Conservation (phyloP, 768 basidiomycete species). For the Mycena alexandri region DNA sequence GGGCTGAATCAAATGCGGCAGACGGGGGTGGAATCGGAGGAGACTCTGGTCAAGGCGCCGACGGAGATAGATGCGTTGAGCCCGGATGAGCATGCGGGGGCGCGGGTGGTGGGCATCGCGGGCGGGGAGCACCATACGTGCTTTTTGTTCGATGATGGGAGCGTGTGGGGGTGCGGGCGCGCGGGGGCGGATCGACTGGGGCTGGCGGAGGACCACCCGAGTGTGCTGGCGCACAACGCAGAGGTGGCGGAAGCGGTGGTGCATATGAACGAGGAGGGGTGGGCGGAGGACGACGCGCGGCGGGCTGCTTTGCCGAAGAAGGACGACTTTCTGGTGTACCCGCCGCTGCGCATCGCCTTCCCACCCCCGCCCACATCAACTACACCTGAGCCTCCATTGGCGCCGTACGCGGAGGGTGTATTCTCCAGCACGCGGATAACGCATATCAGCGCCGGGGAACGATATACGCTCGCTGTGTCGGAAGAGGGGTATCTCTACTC, state of each 20-base stretch:
- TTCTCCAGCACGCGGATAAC: slow-evolving; percentile 30
- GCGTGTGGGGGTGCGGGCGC: slow-evolving; percentile 28
- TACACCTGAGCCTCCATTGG: slow-evolving; percentile 22
- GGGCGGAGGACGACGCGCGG: not conserved
- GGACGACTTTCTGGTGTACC: slow-evolving; percentile 25
- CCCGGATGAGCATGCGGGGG: slow-evolving; percentile 30
- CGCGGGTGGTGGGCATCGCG: slow-evolving; percentile 32
- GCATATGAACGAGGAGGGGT: not conserved
- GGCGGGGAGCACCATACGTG: slow-evolving; percentile 39
- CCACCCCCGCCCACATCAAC: slow-evolving; percentile 28
- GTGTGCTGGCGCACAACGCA: slow-evolving; percentile 9
- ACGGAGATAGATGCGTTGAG: slow-evolving; percentile 28
- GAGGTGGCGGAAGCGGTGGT: not conserved
- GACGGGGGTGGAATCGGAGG: slow-evolving; percentile 27
- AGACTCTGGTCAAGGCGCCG: slow-evolving; percentile 22
- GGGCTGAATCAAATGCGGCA: slow-evolving; percentile 36
- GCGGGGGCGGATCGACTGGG: slow-evolving; percentile 36
- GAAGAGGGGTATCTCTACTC: slow-evolving; percentile 28
- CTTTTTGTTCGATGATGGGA: slow-evolving; percentile 35
- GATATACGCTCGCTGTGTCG: slow-evolving; percentile 34
- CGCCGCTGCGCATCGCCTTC: slow-evolving; percentile 35
- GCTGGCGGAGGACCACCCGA: slow-evolving; percentile 32
- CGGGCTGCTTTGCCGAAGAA: not conserved
- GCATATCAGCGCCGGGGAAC: slow-evolving; percentile 28
- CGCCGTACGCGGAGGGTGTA: not conserved